These are phyloP conservation scores for Leccinum broughii DNA, from an alignment of 768 basidiomycete genomes.

Conservation along the genomic window DNA sequence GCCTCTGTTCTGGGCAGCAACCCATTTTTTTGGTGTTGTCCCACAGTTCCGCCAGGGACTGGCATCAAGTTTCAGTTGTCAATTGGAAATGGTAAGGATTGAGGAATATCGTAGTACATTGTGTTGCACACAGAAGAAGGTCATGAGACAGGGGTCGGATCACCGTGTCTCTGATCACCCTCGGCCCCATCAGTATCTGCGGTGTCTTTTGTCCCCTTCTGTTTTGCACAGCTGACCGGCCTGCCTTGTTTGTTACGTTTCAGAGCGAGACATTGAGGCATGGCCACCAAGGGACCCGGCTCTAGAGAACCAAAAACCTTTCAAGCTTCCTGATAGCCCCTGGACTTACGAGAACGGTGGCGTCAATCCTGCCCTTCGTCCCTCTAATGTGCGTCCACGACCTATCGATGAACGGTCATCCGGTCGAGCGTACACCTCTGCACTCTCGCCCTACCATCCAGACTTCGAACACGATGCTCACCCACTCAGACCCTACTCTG, in stretches of 20 bases:
- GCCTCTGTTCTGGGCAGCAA: conserved; percentile 75
- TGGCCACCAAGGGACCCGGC: conserved; percentile 82
- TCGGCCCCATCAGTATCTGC: conserved; percentile 6
- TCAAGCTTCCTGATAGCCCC: conserved; percentile 60
- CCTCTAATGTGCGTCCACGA: conserved; percentile 52
- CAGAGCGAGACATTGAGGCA: conserved; percentile 38
- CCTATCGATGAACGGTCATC: conserved; percentile 24
- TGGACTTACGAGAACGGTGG: conserved; percentile 84
- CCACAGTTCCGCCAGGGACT: conserved; percentile 60
- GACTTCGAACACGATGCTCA: conserved; percentile 49
- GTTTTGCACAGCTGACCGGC: conserved; percentile 5
- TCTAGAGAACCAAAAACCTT: conserved; percentile 36
- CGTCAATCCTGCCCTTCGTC: conserved; percentile 73
- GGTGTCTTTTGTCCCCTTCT: conserved; percentile 3
- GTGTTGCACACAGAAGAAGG: conserved; percentile 12
- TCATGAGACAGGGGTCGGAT: conserved; percentile 1
- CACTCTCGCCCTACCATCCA: conserved; percentile 76
- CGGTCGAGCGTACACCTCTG: conserved; percentile 40
- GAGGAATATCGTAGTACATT: conserved; percentile 37
- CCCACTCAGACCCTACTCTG: conserved; percentile 20
- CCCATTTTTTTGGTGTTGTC: conserved; percentile 84
- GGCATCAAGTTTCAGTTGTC: conserved; percentile 80
- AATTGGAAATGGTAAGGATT: conserved; percentile 74
- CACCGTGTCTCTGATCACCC: neutral
- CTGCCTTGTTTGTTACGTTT: conserved; percentile 9